phyloP scores from a whole-genome alignment of 2,329 filamentous ascomycete species.

The Hymenoscyphus albidus region DNA sequence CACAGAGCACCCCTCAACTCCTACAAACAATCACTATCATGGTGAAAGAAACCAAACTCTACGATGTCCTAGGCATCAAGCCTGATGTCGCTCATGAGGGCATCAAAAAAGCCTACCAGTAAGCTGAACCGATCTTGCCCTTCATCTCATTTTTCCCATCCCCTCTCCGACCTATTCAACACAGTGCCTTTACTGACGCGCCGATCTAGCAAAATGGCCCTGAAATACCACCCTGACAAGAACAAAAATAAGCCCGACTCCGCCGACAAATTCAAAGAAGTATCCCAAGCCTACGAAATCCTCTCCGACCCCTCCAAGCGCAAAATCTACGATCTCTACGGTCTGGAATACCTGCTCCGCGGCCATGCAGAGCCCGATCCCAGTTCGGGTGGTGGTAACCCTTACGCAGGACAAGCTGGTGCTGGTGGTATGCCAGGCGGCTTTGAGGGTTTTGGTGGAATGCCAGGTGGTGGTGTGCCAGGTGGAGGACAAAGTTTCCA shows the following conservation, averaged over 20 bases:
- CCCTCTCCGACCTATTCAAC: neutral
- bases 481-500: slow-evolving; percentile 49
- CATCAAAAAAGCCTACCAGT: slow-evolving; percentile 95
- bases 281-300: slow-evolving; percentile 96
- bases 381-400: slow-evolving; percentile 52
- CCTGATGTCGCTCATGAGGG: slow-evolving; percentile 83
- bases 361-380: slow-evolving; percentile 63
- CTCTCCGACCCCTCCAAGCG: slow-evolving; percentile 96
- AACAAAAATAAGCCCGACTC: slow-evolving; percentile 88
- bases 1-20: neutral
- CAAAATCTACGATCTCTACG: slow-evolving; percentile 91
- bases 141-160: slow-evolving; percentile 6
- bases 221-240: slow-evolving; percentile 96
- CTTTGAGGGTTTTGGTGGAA: slow-evolving; percentile 41
- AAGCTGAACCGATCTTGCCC: slow-evolving; percentile 37
- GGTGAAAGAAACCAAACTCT: slow-evolving; percentile 94
- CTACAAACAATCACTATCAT: slow-evolving; percentile 48
- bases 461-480: slow-evolving; percentile 49
- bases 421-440: slow-evolving; percentile 53
- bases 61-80: slow-evolving; percentile 78
- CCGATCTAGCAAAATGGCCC: slow-evolving; percentile 66
- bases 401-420: slow-evolving; percentile 48
- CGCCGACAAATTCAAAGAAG: slow-evolving; percentile 95
- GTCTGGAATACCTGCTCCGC: slow-evolving; percentile 85
- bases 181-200: slow-evolving; percentile 17